phyloP scores from a whole-genome alignment of 441 rosid species.

The Populus hybrid region DNA sequence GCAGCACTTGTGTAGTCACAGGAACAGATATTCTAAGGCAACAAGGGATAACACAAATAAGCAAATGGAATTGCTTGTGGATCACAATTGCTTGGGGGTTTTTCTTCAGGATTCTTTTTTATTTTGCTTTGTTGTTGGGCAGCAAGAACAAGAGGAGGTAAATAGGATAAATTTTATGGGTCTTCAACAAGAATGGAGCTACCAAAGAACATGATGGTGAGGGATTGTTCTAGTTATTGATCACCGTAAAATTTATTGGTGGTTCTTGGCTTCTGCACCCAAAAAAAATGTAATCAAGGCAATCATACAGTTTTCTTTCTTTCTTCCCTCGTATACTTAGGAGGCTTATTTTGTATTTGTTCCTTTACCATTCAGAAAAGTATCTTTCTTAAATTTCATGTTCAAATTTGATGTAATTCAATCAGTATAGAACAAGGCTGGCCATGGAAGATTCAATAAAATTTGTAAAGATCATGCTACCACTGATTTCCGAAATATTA shows the following conservation, averaged over 20 bases:
- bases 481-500: too few species aligned
- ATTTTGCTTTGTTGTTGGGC: conserved; percentile 55
- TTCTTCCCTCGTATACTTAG: not conserved
- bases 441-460: not conserved
- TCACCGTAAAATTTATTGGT: not conserved
- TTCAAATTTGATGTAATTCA: not conserved
- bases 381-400: not conserved
- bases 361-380: not conserved
- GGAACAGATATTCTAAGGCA: conserved; percentile 50
- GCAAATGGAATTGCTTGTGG: conserved; percentile 83
- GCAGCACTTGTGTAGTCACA: conserved; percentile 64
- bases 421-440: not conserved
- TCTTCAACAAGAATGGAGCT: not conserved
- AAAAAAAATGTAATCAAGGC: not conserved
- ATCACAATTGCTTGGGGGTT: conserved; percentile 77
- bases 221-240: not conserved
- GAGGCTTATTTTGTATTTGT: not conserved
- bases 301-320: not conserved
- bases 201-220: not conserved
- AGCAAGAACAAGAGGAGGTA: conserved; percentile 32
- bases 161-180: not conserved
- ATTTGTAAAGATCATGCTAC: not conserved
- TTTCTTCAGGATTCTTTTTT: conserved; percentile 68
- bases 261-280: not conserved
- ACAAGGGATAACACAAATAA: conserved; percentile 66